A percentile compares a stretch with the other conserved stretches of the same genome.
Evolutionary conservation across 108 stramenopile genomes (phyloP).

Genomic region (Fragilaria radians): DNA sequence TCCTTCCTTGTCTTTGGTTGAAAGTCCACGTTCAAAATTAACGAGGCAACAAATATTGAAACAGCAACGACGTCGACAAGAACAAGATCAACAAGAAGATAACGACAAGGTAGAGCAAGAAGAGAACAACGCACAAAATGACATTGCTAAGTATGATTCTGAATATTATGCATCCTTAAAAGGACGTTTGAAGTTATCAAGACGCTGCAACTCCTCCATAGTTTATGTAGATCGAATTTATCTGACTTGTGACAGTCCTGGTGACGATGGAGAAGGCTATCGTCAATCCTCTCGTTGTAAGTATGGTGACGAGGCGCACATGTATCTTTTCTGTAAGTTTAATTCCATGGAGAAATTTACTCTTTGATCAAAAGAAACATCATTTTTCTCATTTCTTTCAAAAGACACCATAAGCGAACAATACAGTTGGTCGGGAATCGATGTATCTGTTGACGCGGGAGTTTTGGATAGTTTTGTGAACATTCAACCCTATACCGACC

Average conservation of each 20-base stretch:
- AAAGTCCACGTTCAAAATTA: background rate
- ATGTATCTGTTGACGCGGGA: slow-evolving; percentile 5
- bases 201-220: background rate
- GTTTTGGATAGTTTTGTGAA: slow-evolving; percentile 2
- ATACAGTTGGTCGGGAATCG: background rate
- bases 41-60: background rate
- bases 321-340: slow-evolving; percentile 12
- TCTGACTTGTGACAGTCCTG: slow-evolving; percentile 10
- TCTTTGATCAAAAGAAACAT: background rate
- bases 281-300: slow-evolving; percentile 2
- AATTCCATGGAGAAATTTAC: background rate
- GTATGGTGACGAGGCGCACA: slow-evolving; percentile 5
- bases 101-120: background rate
- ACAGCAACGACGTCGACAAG: too few species aligned
- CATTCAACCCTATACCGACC: background rate
- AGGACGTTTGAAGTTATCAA: background rate
- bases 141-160: background rate
- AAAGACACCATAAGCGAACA: slow-evolving; percentile 1
- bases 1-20: background rate
- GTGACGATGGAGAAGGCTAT: background rate
- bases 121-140: background rate
- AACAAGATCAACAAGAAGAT: too few species aligned
- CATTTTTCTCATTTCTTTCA: background rate
- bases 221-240: background rate
- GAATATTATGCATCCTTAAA: background rate